Evolutionary conservation across 345 rosid species (phyloP), one percentile per base, ranked within the genome.

Genomic region (Populus nigra): DNA sequence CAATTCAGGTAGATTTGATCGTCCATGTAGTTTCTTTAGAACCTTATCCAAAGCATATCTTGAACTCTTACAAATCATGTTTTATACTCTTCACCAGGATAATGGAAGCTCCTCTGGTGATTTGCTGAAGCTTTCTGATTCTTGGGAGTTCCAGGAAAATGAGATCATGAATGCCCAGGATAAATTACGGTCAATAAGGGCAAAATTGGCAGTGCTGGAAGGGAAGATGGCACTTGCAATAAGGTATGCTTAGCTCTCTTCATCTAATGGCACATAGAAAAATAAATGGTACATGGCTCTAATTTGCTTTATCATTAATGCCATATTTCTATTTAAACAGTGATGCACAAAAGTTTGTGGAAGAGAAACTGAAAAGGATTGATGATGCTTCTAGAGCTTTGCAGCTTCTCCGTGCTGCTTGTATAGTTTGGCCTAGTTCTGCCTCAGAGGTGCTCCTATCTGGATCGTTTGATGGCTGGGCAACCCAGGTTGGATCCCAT

Each of bases 391-490:
- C 75, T 35, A 88, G 88, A 87, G 94, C 91, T 35, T 84, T 89
- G 77, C 87, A 73, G 62, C 85, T 89, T 79, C 90, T 93, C 53
- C 90, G 95, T 17, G 86, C 85, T 20, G 88, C 90, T 61, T 90
- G 87, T 84, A 82, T 96, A 80, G 90, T 90, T 69, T 96, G 97
- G 97, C 94, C 94, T 77, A 92, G 88, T 87, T 82, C 89, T 45
- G 98, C 97, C 73, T 82, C 91, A 45, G 98, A 89, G 85, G 97
- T 96, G 80, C 85, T 93, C 69, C 76, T 96, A 59, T 85, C 91
- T 47, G 98, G 99, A 74, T 93, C 99, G 15, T 96, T 88, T 84
- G 99, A 96, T 63, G 97, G 99, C 55, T 96, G 99, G 99, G 79
- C 90, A 25, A 83, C 95, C 41, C 86, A 93, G 97, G 99, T 93